Percentiles rank a stretch among this genome's conserved stretches.
Evolutionary conservation across 768 basidiomycete genomes (phyloP).

Genomic region (Boletus sensibilis): DNA sequence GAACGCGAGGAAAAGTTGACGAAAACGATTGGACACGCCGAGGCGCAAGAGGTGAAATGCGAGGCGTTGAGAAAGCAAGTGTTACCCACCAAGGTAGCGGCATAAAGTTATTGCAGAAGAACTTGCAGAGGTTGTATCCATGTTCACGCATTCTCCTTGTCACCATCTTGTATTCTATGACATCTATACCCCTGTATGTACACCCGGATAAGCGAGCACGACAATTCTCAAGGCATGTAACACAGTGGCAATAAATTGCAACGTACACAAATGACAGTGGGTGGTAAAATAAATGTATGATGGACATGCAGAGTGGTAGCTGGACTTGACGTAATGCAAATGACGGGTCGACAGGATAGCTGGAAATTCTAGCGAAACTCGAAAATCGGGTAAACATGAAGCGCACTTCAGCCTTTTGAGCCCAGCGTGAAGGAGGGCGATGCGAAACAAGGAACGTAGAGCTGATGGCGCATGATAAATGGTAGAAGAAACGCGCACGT

Average conservation of each 20-base stretch:
- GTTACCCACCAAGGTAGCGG: conserved; percentile 20
- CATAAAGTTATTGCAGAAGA: neutral
- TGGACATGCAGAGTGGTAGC: conserved; percentile 22
- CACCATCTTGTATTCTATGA: conserved; percentile 25
- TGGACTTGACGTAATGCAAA: conserved; percentile 28
- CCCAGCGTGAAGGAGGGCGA: conserved; percentile 19
- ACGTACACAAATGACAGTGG: conserved; percentile 32
- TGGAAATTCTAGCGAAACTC: conserved; percentile 29
- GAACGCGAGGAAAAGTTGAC: conserved; percentile 58
- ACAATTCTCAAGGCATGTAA: conserved; percentile 8
- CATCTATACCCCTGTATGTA: conserved; percentile 16
- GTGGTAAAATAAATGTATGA: conserved; percentile 25
- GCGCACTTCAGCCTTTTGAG: conserved; percentile 30
- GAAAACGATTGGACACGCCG: conserved; percentile 60
- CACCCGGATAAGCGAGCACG: neutral
- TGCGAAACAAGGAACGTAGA: conserved; percentile 21
- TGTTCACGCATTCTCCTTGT: conserved; percentile 11
- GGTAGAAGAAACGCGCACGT: conserved; percentile 25
- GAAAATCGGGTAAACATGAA: conserved; percentile 26
- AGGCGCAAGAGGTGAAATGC: conserved; percentile 54
- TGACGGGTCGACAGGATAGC: conserved; percentile 19
- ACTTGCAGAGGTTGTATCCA: conserved; percentile 5
- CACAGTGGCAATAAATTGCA: conserved; percentile 29
- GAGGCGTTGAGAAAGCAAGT: conserved; percentile 48
- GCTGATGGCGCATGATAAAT: conserved; percentile 32